Base-by-base conservation (phyloP, 805 yeast species). In the Soucietia sequanensis region DNA sequence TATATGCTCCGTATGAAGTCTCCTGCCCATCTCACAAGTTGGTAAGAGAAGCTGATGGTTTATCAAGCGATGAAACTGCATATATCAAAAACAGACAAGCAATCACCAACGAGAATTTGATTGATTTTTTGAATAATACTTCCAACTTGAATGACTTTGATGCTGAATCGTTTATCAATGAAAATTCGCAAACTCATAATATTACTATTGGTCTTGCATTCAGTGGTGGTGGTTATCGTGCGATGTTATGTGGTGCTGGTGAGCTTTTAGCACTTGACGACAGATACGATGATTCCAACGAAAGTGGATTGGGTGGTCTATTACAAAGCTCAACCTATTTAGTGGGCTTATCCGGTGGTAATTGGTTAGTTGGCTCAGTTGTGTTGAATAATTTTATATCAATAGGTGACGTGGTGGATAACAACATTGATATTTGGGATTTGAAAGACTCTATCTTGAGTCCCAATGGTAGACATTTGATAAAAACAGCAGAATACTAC, bases 381-480 rank as follows among this genome's bases (percentile, higher is more conserved):
- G 65, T 53, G n/a, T 43, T 65, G 33, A 68, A 67, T 37, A 50
- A 65, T 42, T 68, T 60, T 57, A 47, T 56, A 5, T 49, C 65
- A 1, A 63, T 65, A 8, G 57, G 37, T 5, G 60, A 61, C 24
- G 53, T 65, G 14, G 8, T 62, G 12, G 35, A 44, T 12, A 53
- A 50, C 5, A 37, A 48, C 7, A 36, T 43, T 10, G 51, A 52
- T 16, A 70, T 84, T 36, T 87, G 95, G 95, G 77, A 86, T 46
- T 66, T 87, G 34, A 68, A 69, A 9, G 65, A 79, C 44, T 69
- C 81, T 4, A 78, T 87, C 27, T 56, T 80, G 46, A 67, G 72
- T 40, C 81, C 84, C 10, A 80, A 77, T 42, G 91, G 93, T 1
- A 46, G 70, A 44, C 76, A 83, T 46, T 47, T 81, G 32, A 58